Evolutionary conservation across 2,329 filamentous ascomycete species (phyloP).

Genomic region (Claviceps pusilla): DNA sequence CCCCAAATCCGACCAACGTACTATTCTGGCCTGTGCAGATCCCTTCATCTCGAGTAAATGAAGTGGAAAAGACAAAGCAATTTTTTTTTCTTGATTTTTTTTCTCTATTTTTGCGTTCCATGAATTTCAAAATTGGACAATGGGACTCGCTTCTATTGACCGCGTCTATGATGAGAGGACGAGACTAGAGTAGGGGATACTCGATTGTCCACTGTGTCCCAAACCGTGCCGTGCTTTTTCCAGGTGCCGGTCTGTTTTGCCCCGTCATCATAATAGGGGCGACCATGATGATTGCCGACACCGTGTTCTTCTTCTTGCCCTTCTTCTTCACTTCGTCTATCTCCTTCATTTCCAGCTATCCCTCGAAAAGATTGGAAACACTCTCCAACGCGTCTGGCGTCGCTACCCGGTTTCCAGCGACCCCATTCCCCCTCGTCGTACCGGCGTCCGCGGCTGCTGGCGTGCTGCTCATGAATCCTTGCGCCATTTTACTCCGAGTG

Average conservation of each 20-base stretch:
- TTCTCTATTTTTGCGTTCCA: background rate
- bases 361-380: constrained; percentile 36
- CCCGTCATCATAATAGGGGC: background rate
- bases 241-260: background rate
- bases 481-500: constrained; percentile 38
- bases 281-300: background rate
- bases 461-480: constrained; percentile 49
- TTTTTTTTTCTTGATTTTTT: too few species aligned
- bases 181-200: background rate
- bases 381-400: constrained; percentile 40
- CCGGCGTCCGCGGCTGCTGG: constrained; percentile 19
- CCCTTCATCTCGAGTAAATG: background rate
- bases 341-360: constrained; percentile 8
- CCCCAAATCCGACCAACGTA: too few species aligned
- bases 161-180: background rate
- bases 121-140: background rate
- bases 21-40: background rate
- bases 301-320: background rate
- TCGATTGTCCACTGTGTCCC: background rate
- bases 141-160: background rate
- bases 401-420: constrained; percentile 16
- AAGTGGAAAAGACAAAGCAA: background rate
- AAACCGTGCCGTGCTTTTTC: background rate
- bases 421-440: constrained; percentile 13
- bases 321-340: background rate